Evolutionary conservation across 805 yeast genomes (phyloP).

Genomic region (Candida pini): DNA sequence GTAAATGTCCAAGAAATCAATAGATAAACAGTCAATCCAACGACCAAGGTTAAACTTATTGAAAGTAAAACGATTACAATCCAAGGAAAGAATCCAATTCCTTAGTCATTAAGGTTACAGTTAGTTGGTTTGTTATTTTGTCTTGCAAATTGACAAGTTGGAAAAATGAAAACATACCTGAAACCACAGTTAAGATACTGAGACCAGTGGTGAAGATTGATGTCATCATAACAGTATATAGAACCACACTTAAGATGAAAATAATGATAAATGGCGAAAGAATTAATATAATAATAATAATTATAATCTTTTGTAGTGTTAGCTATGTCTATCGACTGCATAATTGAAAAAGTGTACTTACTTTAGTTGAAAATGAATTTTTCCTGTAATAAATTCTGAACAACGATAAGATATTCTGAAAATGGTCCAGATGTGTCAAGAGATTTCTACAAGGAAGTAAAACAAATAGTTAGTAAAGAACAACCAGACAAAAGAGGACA

Average conservation of each 20-base stretch:
- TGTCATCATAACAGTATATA: constrained; percentile 11
- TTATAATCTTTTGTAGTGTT: too few relatives aligned
- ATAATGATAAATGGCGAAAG: constrained; percentile 14
- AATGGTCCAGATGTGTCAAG: too few relatives aligned
- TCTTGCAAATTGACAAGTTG: too few relatives aligned
- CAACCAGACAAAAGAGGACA: too few relatives aligned
- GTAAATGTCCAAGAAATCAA: constrained; percentile 5
- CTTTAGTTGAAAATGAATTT: too few relatives aligned
- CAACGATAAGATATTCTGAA: too few relatives aligned
- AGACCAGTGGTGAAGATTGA: constrained; percentile 14
- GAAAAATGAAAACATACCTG: constrained; percentile 12
- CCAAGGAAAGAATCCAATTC: constrained; percentile 22
- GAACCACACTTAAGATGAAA: constrained; percentile 10
- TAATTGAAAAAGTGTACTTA: too few relatives aligned
- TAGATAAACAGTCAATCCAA: constrained; percentile 9
- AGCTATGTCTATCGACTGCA: too few relatives aligned
- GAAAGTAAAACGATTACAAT: constrained; percentile 14
- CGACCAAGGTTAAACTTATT: constrained; percentile 8
- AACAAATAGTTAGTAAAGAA: too few relatives aligned
- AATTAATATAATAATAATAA: too few relatives aligned
- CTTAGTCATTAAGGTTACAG: constrained; percentile 4
- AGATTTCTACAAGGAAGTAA: too few relatives aligned
- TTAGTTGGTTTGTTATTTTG: constrained; percentile 4
- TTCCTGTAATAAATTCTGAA: too few relatives aligned
- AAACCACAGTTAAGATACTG: constrained; percentile 7